Conservation (phyloP, 768 basidiomycete species). For the Suillus subaureus region DNA sequence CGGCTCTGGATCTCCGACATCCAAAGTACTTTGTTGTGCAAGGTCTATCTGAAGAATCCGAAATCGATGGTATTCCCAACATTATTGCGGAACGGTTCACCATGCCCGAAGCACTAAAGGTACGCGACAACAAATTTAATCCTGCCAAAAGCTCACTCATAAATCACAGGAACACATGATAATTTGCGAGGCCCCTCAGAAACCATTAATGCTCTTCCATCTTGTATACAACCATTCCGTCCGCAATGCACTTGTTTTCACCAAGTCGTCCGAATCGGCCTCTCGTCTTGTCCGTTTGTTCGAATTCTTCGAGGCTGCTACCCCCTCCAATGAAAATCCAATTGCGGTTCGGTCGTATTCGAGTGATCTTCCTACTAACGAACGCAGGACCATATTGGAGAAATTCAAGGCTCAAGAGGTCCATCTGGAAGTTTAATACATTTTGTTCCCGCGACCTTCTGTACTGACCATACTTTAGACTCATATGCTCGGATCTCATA, state of each 20-base stretch:
- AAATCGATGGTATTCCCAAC: slow-evolving; percentile 45
- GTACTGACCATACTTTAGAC: slow-evolving; percentile 44
- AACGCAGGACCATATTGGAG: slow-evolving; percentile 77
- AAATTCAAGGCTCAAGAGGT: slow-evolving; percentile 82
- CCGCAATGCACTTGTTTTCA: slow-evolving; percentile 84
- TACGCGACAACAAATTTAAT: slow-evolving; percentile 35
- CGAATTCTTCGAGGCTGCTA: slow-evolving; percentile 72
- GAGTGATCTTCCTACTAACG: slow-evolving; percentile 73
- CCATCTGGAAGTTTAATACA: slow-evolving; percentile 62
- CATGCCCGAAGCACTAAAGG: slow-evolving; percentile 77
- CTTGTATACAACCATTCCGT: slow-evolving; percentile 68
- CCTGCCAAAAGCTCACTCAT: slow-evolving; percentile 5
- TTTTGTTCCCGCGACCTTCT: neutral
- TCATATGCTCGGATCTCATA: slow-evolving; percentile 96
- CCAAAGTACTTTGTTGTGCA: slow-evolving; percentile 92
- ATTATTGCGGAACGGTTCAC: slow-evolving; percentile 76
- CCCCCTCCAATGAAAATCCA: slow-evolving; percentile 17
- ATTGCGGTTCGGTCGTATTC: slow-evolving; percentile 76
- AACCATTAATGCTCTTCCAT: slow-evolving; percentile 89
- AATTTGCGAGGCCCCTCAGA: slow-evolving; percentile 73
- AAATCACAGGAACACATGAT: slow-evolving; percentile 79
- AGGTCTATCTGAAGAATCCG: slow-evolving; percentile 39
- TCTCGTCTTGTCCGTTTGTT: slow-evolving; percentile 79
- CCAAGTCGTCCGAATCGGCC: slow-evolving; percentile 95
- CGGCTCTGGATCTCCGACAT: slow-evolving; percentile 71